Percentiles rank a stretch among this genome's conserved stretches.
Evolutionary conservation across 371 early-diverging fungal genomes (phyloP).

Genomic region (Umbelopsis sp.): DNA sequence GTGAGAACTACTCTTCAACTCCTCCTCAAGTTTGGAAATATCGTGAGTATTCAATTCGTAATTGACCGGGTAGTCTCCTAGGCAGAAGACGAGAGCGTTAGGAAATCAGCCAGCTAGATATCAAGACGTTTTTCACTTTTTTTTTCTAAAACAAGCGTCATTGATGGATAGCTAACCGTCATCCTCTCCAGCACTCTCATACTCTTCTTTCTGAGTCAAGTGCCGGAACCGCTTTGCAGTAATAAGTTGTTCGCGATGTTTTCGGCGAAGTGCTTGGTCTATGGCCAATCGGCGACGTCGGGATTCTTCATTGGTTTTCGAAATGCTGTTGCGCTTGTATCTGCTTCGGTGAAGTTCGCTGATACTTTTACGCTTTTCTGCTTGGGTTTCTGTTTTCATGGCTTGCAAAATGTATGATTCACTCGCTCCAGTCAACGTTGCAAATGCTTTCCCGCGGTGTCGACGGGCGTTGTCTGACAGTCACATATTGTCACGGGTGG

Average conservation of each 20-base stretch:
- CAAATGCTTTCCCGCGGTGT: background rate
- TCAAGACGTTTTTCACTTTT: background rate
- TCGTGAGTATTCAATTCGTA: slow-evolving; percentile 19
- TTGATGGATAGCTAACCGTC: slow-evolving; percentile 13
- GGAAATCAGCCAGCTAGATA: background rate
- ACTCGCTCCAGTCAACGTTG: background rate
- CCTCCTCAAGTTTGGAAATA: slow-evolving; percentile 24
- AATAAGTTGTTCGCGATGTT: slow-evolving; percentile 59
- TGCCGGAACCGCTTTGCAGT: slow-evolving; percentile 57
- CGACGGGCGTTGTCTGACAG: slow-evolving; percentile 1
- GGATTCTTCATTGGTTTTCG: slow-evolving; percentile 39
- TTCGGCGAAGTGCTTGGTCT: slow-evolving; percentile 47
- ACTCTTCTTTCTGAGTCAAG: slow-evolving; percentile 34
- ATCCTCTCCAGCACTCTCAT: slow-evolving; percentile 26
- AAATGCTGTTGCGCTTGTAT: slow-evolving; percentile 53
- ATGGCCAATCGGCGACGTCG: slow-evolving; percentile 42
- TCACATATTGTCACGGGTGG: slow-evolving; percentile 2
- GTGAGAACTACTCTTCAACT: slow-evolving; percentile 37
- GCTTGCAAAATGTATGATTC: background rate
- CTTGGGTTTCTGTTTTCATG: slow-evolving; percentile 13
- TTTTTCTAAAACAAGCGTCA: background rate
- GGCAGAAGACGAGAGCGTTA: background rate
- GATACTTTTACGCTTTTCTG: slow-evolving; percentile 13
- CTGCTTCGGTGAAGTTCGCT: slow-evolving; percentile 24
- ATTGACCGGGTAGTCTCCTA: slow-evolving; percentile 8